Evolutionary conservation across 768 basidiomycete species (phyloP).

Genomic region (Hygrocybe punicea): DNA sequence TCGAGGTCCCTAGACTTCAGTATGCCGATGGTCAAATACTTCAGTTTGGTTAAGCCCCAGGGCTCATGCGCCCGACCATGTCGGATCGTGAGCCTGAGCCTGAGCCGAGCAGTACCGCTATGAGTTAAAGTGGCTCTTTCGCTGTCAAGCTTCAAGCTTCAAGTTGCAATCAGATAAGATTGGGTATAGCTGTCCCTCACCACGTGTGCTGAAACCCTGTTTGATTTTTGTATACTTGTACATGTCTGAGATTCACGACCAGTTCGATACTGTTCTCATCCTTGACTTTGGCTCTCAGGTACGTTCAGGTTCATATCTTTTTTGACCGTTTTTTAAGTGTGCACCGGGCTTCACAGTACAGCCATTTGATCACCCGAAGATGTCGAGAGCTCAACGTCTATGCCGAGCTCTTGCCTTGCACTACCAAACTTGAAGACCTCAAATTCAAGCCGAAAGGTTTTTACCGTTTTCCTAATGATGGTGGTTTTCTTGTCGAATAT

Average conservation of each 20-base stretch:
- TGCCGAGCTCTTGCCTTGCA: slow-evolving; percentile 96
- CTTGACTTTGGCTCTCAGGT: slow-evolving; percentile 98
- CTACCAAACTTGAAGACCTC: slow-evolving; percentile 81
- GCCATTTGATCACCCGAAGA: slow-evolving; percentile 94
- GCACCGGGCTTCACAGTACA: slow-evolving; percentile 58
- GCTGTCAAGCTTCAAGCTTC: too few species aligned
- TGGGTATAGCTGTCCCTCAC: too few species aligned
- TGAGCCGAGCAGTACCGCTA: too few species aligned
- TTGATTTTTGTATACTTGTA: too few species aligned
- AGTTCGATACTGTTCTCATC: slow-evolving; percentile 94
- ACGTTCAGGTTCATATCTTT: slow-evolving; percentile 12
- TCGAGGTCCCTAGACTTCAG: too few species aligned
- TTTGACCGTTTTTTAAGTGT: neutral
- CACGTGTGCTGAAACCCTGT: too few species aligned
- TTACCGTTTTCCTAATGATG: neutral
- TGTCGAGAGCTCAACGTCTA: slow-evolving; percentile 98
- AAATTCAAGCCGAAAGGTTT: slow-evolving; percentile 92
- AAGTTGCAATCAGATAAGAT: too few species aligned
- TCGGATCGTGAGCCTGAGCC: too few species aligned
- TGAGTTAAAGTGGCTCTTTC: too few species aligned
- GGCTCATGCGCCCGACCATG: too few species aligned
- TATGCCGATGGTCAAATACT: too few species aligned
- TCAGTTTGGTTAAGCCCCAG: too few species aligned
- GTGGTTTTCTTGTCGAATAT: neutral
- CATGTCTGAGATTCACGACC: slow-evolving; percentile 89